A percentile compares a stretch with the other conserved stretches of the same genome.
phyloP scores from a whole-genome alignment of 768 basidiomycete genomes.

The Clitopilus hobsonii region DNA sequence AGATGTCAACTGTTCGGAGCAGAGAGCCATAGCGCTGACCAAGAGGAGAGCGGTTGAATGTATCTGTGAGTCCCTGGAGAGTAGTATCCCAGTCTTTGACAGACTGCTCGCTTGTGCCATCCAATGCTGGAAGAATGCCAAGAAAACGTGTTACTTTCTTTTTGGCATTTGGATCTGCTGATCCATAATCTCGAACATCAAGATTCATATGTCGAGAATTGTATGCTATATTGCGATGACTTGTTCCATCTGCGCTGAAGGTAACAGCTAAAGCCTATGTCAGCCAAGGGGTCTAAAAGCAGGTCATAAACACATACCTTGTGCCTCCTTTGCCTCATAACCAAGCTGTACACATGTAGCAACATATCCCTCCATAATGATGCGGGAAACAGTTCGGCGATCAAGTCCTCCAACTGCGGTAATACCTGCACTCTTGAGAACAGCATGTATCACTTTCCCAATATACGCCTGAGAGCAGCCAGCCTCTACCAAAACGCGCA shows the following conservation, averaged over 20 bases:
- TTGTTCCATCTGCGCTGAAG: constrained; percentile 11
- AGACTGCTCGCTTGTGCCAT: constrained; percentile 16
- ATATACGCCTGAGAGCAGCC: constrained; percentile 8
- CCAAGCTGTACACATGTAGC: constrained; percentile 13
- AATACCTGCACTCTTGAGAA: constrained; percentile 6
- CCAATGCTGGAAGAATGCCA: constrained; percentile 14
- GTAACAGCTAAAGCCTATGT: constrained; percentile 3
- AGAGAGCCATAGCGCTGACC: constrained; percentile 12
- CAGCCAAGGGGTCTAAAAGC: not conserved
- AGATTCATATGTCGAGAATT: not conserved
- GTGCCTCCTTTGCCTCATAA: constrained; percentile 5
- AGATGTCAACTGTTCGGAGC: constrained; percentile 10
- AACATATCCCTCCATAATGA: constrained; percentile 13
- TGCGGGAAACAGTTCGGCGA: constrained; percentile 5
- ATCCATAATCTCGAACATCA: not conserved
- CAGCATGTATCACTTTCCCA: constrained; percentile 5
- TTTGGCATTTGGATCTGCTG: not conserved
- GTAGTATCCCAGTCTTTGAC: constrained; percentile 15
- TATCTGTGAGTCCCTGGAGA: constrained; percentile 9
- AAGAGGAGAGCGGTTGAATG: constrained; percentile 17
- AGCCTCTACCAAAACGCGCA: not conserved
- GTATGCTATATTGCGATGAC: not conserved
- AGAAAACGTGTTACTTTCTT: constrained; percentile 11
- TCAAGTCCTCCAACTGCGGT: constrained; percentile 8
- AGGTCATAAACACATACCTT: not conserved